Percentiles rank a stretch among this genome's conserved stretches.
phyloP scores from a whole-genome alignment of 768 basidiomycete genomes.

The Cyclocybe cylindracea region DNA sequence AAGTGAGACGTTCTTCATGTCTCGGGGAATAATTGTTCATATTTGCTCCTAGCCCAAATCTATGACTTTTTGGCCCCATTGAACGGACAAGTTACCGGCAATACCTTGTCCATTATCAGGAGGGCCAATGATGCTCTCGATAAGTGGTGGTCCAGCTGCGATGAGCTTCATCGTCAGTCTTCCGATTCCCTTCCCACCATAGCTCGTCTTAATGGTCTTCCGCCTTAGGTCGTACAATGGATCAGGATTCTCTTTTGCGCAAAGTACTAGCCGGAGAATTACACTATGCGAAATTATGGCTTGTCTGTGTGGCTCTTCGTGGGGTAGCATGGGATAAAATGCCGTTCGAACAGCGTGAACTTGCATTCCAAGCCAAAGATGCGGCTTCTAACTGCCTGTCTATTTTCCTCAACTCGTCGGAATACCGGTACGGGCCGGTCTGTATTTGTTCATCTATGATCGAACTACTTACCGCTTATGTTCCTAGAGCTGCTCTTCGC shows the following conservation, averaged over 20 bases:
- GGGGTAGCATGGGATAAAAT: conserved; percentile 96
- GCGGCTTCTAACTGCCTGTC: conserved; percentile 85
- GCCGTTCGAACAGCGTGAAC: conserved; percentile 91
- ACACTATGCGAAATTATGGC: conserved; percentile 93
- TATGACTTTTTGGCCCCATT: conserved; percentile 87
- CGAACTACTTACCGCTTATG: not conserved
- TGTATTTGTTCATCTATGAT: not conserved
- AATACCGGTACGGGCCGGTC: conserved; percentile 62
- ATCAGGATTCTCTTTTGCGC: conserved; percentile 81
- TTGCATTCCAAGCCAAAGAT: conserved; percentile 95
- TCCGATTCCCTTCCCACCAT: not conserved
- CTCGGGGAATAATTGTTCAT: not conserved
- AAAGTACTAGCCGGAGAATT: conserved; percentile 89
- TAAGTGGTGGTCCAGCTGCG: conserved; percentile 90
- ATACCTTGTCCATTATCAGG: conserved; percentile 83
- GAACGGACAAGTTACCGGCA: conserved; percentile 84
- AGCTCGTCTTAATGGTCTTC: conserved; percentile 4
- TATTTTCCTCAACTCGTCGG: conserved; percentile 79
- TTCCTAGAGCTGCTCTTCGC: conserved; percentile 74
- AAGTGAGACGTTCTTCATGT: conserved; percentile 48
- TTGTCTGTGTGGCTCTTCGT: conserved; percentile 88
- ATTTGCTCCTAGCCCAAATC: conserved; percentile 71
- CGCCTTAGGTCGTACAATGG: conserved; percentile 68
- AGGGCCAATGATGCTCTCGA: conserved; percentile 85
- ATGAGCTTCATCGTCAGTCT: conserved; percentile 74